Conservation (phyloP, 805 yeast species). For the Ascoidea tarda region DNA sequence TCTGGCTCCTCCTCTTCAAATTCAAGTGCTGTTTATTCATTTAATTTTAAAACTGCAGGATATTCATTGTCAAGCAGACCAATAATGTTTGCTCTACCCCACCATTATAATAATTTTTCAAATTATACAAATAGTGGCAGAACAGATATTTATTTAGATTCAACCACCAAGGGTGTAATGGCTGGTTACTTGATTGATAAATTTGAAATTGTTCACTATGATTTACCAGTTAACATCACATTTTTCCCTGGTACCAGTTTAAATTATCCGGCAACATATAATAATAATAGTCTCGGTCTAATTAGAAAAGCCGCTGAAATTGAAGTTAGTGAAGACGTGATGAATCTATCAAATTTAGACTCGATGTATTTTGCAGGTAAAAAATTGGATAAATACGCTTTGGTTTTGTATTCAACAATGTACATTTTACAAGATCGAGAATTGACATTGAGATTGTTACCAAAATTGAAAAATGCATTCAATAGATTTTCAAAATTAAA, state of each 20-base stretch:
- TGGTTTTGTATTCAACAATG: slow-evolving; percentile 30
- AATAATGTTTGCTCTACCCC: slow-evolving; percentile 55
- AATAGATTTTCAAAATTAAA: slow-evolving; percentile 21
- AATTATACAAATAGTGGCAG: slow-evolving; percentile 15
- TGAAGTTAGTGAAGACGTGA: slow-evolving; percentile 25
- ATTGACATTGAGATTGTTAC: slow-evolving; percentile 19
- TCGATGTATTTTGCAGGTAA: slow-evolving; percentile 36
- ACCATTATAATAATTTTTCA: slow-evolving; percentile 36
- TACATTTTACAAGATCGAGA: slow-evolving; percentile 27
- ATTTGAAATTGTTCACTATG: slow-evolving; percentile 25
- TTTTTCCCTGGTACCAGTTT: slow-evolving; percentile 26
- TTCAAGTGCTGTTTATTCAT: slow-evolving; percentile 24
- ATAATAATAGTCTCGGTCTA: slow-evolving; percentile 15
- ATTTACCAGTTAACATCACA: slow-evolving; percentile 27
- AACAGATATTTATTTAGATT: slow-evolving; percentile 26
- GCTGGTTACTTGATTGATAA: slow-evolving; percentile 27
- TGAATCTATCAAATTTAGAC: slow-evolving; percentile 32
- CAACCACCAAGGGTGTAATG: slow-evolving; percentile 37
- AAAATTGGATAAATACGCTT: slow-evolving; percentile 34
- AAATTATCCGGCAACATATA: slow-evolving; percentile 15
- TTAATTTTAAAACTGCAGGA: slow-evolving; percentile 31
- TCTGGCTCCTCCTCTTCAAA: slow-evolving; percentile 23
- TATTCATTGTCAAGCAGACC: slow-evolving; percentile 26
- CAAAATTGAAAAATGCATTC: slow-evolving; percentile 24
- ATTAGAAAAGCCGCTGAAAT: slow-evolving; percentile 21